These are phyloP conservation scores for Onygenales sp. DNA, from an alignment of 2,329 filamentous ascomycete genomes.

Conservation along the genomic window DNA sequence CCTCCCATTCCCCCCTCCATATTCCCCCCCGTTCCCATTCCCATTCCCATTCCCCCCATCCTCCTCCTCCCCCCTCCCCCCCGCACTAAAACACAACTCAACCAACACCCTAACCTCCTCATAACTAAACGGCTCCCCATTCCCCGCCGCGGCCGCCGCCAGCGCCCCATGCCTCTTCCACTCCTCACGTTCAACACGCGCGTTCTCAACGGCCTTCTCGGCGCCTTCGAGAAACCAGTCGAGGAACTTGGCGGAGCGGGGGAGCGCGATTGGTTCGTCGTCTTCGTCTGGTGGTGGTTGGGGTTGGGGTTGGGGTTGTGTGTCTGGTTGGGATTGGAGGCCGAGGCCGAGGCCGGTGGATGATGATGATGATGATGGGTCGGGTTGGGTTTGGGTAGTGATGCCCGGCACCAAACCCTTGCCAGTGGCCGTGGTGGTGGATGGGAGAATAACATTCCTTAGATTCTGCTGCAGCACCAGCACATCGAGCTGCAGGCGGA, in stretches of 20 bases:
- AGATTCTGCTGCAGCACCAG: slow-evolving; percentile 93
- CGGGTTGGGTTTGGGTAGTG: background rate
- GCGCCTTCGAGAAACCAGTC: slow-evolving; percentile 40
- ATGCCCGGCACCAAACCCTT: background rate
- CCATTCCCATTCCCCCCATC: slow-evolving; percentile 34
- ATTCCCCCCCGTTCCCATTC: slow-evolving; percentile 32
- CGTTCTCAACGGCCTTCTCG: slow-evolving; percentile 34
- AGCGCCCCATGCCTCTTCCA: slow-evolving; percentile 23
- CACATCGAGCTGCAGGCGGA: slow-evolving; percentile 88
- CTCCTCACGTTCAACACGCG: slow-evolving; percentile 34
- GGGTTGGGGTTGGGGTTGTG: slow-evolving; percentile 5
- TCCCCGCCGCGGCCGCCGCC: slow-evolving; percentile 26
- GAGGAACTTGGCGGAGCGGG: slow-evolving; percentile 36
- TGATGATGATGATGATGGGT: background rate
- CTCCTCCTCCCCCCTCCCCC: slow-evolving; percentile 29
- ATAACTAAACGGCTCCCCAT: slow-evolving; percentile 35
- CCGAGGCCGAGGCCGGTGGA: background rate
- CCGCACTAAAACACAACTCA: slow-evolving; percentile 38
- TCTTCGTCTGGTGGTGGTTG: slow-evolving; percentile 8
- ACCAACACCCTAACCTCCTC: slow-evolving; percentile 37
- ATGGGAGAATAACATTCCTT: slow-evolving; percentile 64
- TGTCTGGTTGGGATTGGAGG: slow-evolving; percentile 10
- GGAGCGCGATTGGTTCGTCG: slow-evolving; percentile 31
- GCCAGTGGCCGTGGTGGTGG: slow-evolving; percentile 8
- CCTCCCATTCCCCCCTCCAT: slow-evolving; percentile 29